Base-by-base conservation (phyloP, 305 asterid genomes). In the Withania somnifera region DNA sequence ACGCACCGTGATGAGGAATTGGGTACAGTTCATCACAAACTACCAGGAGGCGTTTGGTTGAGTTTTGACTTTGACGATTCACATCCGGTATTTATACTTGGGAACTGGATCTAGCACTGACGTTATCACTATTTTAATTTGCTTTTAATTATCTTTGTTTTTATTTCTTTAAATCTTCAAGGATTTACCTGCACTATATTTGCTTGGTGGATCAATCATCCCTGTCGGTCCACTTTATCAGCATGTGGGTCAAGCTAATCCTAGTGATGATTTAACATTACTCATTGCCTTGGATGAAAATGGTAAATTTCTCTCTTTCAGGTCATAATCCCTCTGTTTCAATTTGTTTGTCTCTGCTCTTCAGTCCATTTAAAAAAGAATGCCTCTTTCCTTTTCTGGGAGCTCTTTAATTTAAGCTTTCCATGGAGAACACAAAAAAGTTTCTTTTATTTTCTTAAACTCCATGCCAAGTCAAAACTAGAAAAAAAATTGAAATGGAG, bases 111-210 rank as follows among this genome's bases (percentile, higher is more conserved):
- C 52, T n/a, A 4, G 53, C 38, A 7, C 26, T 20, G 14, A 22
- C 42, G 17, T 20, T 66, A 57, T 77, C 78, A 4, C 45, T 40
- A 52, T 68, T 69, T 85, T 82, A 36, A 54, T 82, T 14, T 58
- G 10, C 15, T 82, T 77, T 85, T 82, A 7, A 11, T 60, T 53
- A 45, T 77, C 58, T 28, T 64, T 68, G 38, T 7, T 45, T 26
- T 71, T 22, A 8, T 53, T 0, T 56, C 78, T 61, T 26, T n/a
- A 10, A 80, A 80, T 28, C 6, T 73, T 66, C 68, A 83, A 97
- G 99, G 99, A 97, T 86, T 89, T 97, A 85, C 99, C 99, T 15
- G 94, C 92, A 53, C 80, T 97, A 40, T 97, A 94, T 89, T 90
- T 94, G 81, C 88, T 78, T 87, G 97, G 99, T 80, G 99, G 99